phyloP scores from a whole-genome alignment of 305 asterid genomes.

The Striga hermonthica region DNA sequence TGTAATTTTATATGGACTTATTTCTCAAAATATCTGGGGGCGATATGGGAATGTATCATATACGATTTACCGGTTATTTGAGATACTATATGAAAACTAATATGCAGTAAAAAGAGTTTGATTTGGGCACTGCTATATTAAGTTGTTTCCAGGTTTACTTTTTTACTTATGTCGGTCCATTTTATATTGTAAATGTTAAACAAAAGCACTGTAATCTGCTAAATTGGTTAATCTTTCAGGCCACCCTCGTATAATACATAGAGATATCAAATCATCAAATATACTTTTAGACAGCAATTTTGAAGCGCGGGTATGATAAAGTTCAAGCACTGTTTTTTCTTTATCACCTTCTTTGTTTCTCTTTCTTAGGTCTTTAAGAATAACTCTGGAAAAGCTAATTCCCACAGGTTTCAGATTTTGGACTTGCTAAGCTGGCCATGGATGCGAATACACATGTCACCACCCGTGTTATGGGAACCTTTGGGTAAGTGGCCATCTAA shows the following conservation, averaged over 20 bases:
- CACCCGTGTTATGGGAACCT: conserved; percentile 92
- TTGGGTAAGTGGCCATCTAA: conserved; percentile 56
- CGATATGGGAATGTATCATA: neutral
- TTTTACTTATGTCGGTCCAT: too few relatives aligned
- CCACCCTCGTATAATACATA: conserved; percentile 87
- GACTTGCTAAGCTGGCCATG: conserved; percentile 82
- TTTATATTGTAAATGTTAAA: neutral
- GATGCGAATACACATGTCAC: conserved; percentile 74
- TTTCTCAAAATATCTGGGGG: neutral
- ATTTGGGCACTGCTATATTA: too few relatives aligned
- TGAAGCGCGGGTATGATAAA: conserved; percentile 72
- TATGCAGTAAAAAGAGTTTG: neutral
- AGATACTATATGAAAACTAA: conserved; percentile 1
- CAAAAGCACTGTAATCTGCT: conserved; percentile 21
- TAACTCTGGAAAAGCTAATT: conserved; percentile 14
- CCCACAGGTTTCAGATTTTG: conserved; percentile 86
- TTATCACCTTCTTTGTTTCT: neutral
- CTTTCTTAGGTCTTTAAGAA: conserved; percentile 1
- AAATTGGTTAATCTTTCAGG: conserved; percentile 44
- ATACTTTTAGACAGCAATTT: conserved; percentile 81
- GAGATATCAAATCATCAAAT: conserved; percentile 96
- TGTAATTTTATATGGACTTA: neutral
- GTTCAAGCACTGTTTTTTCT: neutral
- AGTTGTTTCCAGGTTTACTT: too few relatives aligned
- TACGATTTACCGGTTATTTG: neutral